These are phyloP conservation scores for Suillus occidentalis DNA, from an alignment of 768 basidiomycete genomes.

Conservation along the genomic window DNA sequence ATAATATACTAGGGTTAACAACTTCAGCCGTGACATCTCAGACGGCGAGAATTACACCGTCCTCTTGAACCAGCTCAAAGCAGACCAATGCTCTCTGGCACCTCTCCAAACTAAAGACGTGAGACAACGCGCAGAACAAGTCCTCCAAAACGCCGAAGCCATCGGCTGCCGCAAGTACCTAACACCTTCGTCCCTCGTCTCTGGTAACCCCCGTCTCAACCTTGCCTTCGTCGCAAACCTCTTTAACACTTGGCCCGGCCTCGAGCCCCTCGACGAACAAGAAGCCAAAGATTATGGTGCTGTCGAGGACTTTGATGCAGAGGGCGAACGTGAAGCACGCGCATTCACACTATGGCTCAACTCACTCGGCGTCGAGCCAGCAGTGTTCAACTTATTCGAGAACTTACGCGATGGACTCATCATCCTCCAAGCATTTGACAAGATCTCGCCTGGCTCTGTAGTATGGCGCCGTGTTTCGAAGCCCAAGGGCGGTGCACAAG, in stretches of 20 bases:
- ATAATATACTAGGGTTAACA: constrained; percentile 71
- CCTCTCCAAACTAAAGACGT: constrained; percentile 87
- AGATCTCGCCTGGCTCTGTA: constrained; percentile 88
- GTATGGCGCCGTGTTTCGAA: constrained; percentile 96
- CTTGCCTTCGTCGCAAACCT: constrained; percentile 98
- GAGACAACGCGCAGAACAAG: constrained; percentile 85
- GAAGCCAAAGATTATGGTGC: constrained; percentile 88
- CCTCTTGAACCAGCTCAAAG: constrained; percentile 93
- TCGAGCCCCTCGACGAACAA: constrained; percentile 91
- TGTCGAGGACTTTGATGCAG: constrained; percentile 97
- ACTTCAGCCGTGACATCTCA: constrained; percentile 96
- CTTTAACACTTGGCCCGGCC: constrained; percentile 96
- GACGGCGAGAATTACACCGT: constrained; percentile 99
- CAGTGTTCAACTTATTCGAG: constrained; percentile 95
- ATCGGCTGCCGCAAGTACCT: constrained; percentile 97
- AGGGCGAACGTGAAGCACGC: constrained; percentile 96
- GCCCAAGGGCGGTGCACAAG: constrained; percentile 59
- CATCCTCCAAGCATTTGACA: constrained; percentile 96
- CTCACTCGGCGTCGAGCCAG: constrained; percentile 94
- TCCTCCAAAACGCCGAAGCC: constrained; percentile 88
- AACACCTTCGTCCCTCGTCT: constrained; percentile 84
- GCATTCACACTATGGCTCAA: constrained; percentile 99
- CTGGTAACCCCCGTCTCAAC: constrained; percentile 96
- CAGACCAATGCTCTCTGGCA: constrained; percentile 86
- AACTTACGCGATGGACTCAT: constrained; percentile 90